Evolutionary conservation across 2,329 filamentous ascomycete genomes (phyloP).

Genomic region (Fusarium agapanthi): DNA sequence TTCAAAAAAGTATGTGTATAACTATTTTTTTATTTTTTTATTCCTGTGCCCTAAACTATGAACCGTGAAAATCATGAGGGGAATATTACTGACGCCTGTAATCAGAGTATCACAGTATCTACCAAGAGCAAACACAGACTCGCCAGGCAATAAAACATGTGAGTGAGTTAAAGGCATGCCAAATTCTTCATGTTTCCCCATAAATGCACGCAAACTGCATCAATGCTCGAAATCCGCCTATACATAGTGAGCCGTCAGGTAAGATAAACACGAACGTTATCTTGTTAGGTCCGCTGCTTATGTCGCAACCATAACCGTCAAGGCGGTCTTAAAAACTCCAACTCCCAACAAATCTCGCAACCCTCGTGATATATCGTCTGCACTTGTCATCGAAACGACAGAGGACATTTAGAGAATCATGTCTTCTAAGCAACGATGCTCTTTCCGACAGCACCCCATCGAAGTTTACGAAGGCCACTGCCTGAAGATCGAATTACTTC

Average conservation of each 20-base stretch:
- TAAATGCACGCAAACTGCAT: slow-evolving; percentile 18
- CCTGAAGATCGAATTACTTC: slow-evolving; percentile 63
- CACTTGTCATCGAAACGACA: background rate
- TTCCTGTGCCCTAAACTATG: slow-evolving; percentile 11
- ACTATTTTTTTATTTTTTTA: slow-evolving; percentile 8
- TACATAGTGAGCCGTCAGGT: slow-evolving; percentile 19
- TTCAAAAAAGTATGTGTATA: background rate
- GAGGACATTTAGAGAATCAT: background rate
- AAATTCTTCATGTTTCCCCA: slow-evolving; percentile 23
- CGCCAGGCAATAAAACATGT: slow-evolving; percentile 2
- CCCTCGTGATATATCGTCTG: background rate
- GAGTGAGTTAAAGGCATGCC: background rate
- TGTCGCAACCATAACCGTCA: slow-evolving; percentile 24
- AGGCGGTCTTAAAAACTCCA: slow-evolving; percentile 11
- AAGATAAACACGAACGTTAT: slow-evolving; percentile 24
- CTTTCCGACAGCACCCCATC: slow-evolving; percentile 62
- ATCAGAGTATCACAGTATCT: slow-evolving; percentile 21
- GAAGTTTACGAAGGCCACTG: slow-evolving; percentile 61
- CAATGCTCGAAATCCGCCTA: slow-evolving; percentile 6
- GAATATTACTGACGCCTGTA: slow-evolving; percentile 22
- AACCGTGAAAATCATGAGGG: slow-evolving; percentile 20
- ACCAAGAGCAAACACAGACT: slow-evolving; percentile 19
- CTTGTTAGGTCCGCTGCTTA: slow-evolving; percentile 16
- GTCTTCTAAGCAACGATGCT: slow-evolving; percentile 57
- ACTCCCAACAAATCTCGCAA: background rate